Conservation (phyloP, 2,329 filamentous ascomycete genomes). For the Alternaria conjuncta region DNA sequence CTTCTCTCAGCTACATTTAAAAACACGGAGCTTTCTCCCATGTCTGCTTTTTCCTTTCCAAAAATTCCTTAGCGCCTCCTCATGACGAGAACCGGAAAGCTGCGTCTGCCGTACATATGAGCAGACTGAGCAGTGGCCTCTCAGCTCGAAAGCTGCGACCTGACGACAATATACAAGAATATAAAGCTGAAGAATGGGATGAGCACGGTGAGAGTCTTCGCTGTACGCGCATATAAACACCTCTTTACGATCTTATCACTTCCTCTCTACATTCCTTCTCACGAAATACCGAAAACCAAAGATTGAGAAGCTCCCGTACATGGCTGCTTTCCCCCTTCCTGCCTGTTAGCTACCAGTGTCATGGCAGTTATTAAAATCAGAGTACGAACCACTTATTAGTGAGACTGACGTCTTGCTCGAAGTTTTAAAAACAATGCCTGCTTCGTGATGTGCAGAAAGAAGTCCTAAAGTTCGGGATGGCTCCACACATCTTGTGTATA, state of each 20-base stretch:
- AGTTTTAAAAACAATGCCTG: not conserved
- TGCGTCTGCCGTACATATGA: not conserved
- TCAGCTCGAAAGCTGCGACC: too few species aligned
- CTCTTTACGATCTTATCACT: not conserved
- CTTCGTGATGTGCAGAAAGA: not conserved
- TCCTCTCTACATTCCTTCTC: not conserved
- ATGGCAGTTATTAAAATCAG: not conserved
- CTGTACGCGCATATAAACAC: not conserved
- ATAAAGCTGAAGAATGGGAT: not conserved
- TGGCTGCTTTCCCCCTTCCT: not conserved
- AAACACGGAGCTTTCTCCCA: too few species aligned
- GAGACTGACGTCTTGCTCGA: not conserved
- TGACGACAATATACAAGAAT: not conserved
- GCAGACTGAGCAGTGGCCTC: not conserved
- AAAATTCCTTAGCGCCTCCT: too few species aligned
- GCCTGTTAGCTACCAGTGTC: rapidly evolving
- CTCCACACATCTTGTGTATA: not conserved
- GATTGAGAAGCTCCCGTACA: rapidly evolving
- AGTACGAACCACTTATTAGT: not conserved
- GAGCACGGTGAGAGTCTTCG: not conserved
- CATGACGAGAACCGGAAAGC: too few species aligned
- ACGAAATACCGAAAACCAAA: not conserved
- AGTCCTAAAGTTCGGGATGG: not conserved
- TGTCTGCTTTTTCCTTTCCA: not conserved
- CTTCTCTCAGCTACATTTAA: not conserved